These are phyloP conservation scores for Plasmodium cynomolgi DNA, from an alignment of 169 alveolate species.

Conservation along the genomic window DNA sequence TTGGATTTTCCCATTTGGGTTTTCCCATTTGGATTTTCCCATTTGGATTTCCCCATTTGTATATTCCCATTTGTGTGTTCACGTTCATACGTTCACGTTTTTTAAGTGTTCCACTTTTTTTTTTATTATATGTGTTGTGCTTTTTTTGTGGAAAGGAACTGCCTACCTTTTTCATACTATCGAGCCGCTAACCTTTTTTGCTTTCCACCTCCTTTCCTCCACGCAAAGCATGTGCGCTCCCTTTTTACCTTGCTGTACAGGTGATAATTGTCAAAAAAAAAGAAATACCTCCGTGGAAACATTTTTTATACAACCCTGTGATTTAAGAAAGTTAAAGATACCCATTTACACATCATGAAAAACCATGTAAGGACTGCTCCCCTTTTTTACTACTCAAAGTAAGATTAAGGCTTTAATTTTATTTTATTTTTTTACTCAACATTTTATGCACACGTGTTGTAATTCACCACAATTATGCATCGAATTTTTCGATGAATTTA, in stretches of 20 bases:
- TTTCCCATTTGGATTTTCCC: background rate
- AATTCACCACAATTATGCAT: background rate
- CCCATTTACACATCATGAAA: background rate
- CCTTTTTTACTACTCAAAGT: background rate
- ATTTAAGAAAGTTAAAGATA: background rate
- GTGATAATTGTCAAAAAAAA: background rate
- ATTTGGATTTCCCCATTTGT: background rate
- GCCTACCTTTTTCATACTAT: background rate
- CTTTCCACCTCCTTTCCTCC: background rate
- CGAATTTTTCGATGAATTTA: background rate
- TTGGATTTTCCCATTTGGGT: background rate
- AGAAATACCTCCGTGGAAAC: background rate
- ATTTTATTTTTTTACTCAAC: background rate
- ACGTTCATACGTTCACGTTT: background rate
- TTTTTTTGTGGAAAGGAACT: background rate
- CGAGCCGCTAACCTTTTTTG: background rate
- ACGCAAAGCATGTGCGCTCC: background rate
- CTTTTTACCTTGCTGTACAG: background rate
- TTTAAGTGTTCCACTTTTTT: background rate
- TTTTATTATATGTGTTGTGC: background rate
- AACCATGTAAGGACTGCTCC: background rate
- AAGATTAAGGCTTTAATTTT: background rate
- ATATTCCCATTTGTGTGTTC: background rate
- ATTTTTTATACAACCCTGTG: background rate
- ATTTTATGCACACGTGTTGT: background rate